Conservation (phyloP, 225 moss, liverwort and hornwort genomes). For the Marchantia paleacea region DNA sequence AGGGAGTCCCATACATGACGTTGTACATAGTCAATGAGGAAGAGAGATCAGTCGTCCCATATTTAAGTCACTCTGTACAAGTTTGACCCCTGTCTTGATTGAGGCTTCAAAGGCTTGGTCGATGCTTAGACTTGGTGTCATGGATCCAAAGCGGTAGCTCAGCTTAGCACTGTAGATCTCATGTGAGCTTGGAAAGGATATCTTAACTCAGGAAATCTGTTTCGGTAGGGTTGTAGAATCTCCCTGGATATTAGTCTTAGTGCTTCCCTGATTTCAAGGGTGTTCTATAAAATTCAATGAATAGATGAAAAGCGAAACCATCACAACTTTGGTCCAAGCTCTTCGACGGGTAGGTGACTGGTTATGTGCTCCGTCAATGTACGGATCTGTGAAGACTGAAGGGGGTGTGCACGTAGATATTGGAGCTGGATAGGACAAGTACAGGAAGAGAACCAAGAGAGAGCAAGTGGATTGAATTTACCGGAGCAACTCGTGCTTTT, state of each 20-base stretch:
- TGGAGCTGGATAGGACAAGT: no score
- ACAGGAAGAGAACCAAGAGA: no score
- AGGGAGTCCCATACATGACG: neutral
- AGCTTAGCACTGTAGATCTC: neutral
- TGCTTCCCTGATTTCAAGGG: constrained; percentile 11
- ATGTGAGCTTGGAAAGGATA: neutral
- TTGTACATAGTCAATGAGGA: constrained; percentile 17
- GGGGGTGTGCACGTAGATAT: no score
- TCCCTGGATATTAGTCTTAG: constrained; percentile 3
- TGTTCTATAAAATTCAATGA: neutral
- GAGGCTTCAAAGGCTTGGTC: neutral
- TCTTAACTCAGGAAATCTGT: neutral
- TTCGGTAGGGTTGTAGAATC: neutral
- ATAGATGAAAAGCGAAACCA: neutral
- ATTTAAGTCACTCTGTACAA: neutral
- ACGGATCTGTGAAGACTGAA: no score
- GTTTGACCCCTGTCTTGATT: neutral
- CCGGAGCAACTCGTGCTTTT: no score
- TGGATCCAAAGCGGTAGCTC: neutral
- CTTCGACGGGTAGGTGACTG: neutral
- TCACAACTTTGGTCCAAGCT: neutral
- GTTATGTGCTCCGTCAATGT: neutral
- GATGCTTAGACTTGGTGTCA: neutral
- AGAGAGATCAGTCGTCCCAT: neutral
- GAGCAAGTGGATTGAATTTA: no score